Base-by-base conservation (phyloP, 1,139 yeast genomes). In the Candida sanyaensis region DNA sequence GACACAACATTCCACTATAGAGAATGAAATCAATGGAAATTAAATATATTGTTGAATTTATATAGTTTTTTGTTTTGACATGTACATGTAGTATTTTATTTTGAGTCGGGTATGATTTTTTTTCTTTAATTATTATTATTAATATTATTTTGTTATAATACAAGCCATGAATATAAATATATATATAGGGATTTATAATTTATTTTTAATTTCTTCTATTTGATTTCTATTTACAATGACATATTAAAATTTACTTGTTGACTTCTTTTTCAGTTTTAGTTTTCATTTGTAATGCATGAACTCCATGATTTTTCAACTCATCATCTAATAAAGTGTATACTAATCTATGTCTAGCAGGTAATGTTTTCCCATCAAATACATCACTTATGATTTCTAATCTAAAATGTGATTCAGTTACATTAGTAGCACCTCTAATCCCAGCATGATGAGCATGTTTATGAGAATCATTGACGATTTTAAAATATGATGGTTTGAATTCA, bases 391-490 rank as follows among this genome's bases (percentile, higher is more conserved):
- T 74, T 48, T 84, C 86, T 36, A 86, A 63, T 50, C 83, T 68
- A 65, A 93, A 91, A 64, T 93, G 99, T 1, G 96, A 87, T 66
- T 93, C 99, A 1, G 80, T 77, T n/a, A 71, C 74, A 65, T 90
- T 90, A 2, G 75, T 57, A 9, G 92, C 90, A 5, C 86, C 89
- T 50, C 84, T 77, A 75, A 90, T 80, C 1, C 96, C 93, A 48
- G 84, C 86, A 65, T 93, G 99, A 57, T 90, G 95, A 2, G 92
- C 81, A 65, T 93, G 99, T 63, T 88, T 87, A 64, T 83, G 83
- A 3, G 97, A 89, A 66, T 93, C 98, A 64, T 93, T 93, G 52
- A 73, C 75, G 24, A 90, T 73, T 45, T 78, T 79, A 40, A 89
- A 70, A 47, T 62, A 67, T 1, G 71, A 53, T 0, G 93, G 89